phyloP scores from a whole-genome alignment of 768 basidiomycete genomes.

The Galerina marginata region DNA sequence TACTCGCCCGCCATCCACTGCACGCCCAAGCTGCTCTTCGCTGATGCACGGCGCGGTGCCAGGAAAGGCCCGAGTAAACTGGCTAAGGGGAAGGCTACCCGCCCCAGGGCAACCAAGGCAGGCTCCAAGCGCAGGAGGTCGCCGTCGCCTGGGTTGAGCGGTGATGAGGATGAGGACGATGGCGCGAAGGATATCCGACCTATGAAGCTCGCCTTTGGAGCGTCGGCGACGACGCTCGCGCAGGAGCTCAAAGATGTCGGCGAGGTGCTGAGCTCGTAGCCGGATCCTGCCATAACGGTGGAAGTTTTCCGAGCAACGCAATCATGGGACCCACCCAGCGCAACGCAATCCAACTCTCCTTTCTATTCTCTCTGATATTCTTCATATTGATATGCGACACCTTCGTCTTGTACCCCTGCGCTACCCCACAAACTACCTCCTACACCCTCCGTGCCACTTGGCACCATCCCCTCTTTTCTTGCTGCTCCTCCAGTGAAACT shows the following conservation, averaged over 20 bases:
- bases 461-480: too few relatives aligned
- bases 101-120: not conserved
- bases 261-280: too few relatives aligned
- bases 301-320: too few relatives aligned
- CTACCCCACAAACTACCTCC: too few relatives aligned
- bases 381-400: too few relatives aligned
- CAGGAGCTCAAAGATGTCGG: not conserved
- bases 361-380: too few relatives aligned
- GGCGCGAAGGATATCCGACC: conserved; percentile 20
- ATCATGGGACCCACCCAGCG: too few relatives aligned
- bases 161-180: conserved; percentile 24
- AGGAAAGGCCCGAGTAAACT: not conserved
- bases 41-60: conserved; percentile 25
- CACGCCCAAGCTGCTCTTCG: conserved; percentile 65
- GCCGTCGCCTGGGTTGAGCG: conserved; percentile 26
- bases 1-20: conserved; percentile 62
- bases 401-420: too few relatives aligned
- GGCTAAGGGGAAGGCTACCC: conserved; percentile 2
- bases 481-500: too few relatives aligned
- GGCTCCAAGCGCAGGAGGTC: conserved; percentile 10
- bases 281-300: too few relatives aligned
- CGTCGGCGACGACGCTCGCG: not conserved
- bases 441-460: too few relatives aligned
- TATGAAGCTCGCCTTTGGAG: conserved; percentile 32
- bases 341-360: too few relatives aligned